Evolutionary conservation across 192 early-diverging fungal species (phyloP).

Genomic region (Umbelopsis ramanniana): DNA sequence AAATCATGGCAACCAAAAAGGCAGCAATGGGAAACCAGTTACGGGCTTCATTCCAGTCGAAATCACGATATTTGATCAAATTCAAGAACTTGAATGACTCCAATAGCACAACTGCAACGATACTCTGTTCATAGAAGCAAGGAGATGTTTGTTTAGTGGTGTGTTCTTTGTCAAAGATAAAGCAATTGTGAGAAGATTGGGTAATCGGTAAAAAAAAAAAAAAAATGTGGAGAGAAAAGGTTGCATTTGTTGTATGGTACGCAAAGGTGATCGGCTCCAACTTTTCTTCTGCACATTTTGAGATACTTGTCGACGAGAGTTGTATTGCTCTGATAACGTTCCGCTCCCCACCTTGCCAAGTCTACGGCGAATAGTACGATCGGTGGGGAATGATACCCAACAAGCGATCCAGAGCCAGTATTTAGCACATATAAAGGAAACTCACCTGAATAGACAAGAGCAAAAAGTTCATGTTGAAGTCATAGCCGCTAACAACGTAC

Average conservation of each 20-base stretch:
- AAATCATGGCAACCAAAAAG: constrained; percentile 92
- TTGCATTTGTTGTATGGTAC: not conserved
- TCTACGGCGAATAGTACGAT: too few species aligned
- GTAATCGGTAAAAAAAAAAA: too few species aligned
- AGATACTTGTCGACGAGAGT: not conserved
- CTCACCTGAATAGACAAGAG: constrained; percentile 74
- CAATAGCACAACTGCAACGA: constrained; percentile 63
- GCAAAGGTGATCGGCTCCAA: too few species aligned
- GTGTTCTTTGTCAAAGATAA: not conserved
- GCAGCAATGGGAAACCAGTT: constrained; percentile 88
- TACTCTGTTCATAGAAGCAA: constrained; percentile 50
- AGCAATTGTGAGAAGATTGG: not conserved
- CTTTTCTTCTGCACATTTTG: too few species aligned
- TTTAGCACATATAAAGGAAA: not conserved
- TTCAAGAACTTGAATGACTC: constrained; percentile 55
- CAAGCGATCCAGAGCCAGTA: too few species aligned
- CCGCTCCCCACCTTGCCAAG: too few species aligned
- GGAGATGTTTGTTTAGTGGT: not conserved
- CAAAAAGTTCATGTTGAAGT: constrained; percentile 87
- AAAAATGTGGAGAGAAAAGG: not conserved
- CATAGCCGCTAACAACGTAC: constrained; percentile 80
- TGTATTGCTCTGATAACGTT: not conserved
- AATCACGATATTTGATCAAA: constrained; percentile 66
- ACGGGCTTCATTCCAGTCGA: constrained; percentile 64
- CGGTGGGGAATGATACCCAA: too few species aligned